Evolutionary conservation across 441 rosid species (phyloP).

Genomic region (Dalechampia spathulata): DNA sequence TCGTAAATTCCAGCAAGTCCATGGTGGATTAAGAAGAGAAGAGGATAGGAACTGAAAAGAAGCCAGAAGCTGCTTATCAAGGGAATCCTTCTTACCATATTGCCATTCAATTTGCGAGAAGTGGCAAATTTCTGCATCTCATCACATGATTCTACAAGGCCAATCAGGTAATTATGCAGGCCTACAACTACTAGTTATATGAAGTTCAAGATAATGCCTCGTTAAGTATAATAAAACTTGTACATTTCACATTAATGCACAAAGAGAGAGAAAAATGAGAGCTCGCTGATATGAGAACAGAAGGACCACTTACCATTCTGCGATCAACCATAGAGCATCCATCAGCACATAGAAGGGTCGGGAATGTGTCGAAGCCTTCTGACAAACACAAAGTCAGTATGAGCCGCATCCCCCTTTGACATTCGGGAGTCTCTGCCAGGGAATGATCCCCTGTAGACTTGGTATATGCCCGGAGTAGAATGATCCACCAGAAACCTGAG

Average conservation of each 20-base stretch:
- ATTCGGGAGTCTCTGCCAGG: slow-evolving; percentile 76
- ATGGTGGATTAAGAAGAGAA: no score
- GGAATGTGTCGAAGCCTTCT: slow-evolving; percentile 93
- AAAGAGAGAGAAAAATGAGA: no score
- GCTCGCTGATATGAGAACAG: not conserved
- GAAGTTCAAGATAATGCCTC: no score
- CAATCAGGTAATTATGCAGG: no score
- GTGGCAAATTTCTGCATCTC: no score
- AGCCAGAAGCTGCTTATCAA: no score
- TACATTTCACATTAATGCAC: not conserved
- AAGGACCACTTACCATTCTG: slow-evolving; percentile 50
- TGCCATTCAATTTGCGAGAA: no score
- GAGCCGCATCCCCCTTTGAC: slow-evolving; percentile 84
- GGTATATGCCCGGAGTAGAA: slow-evolving; percentile 90
- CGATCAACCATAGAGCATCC: slow-evolving; percentile 96
- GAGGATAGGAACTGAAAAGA: no score
- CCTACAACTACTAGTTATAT: no score
- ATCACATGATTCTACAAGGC: no score
- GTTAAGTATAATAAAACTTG: not conserved
- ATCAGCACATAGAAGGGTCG: slow-evolving; percentile 91
- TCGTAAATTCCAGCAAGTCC: no score
- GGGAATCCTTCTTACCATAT: no score
- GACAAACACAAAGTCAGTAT: slow-evolving; percentile 73
- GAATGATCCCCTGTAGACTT: slow-evolving; percentile 88
- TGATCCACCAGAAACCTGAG: slow-evolving; percentile 99